Evolutionary conservation across 2,329 filamentous ascomycete species (phyloP).

Genomic region (Arthrocladium fulminans): DNA sequence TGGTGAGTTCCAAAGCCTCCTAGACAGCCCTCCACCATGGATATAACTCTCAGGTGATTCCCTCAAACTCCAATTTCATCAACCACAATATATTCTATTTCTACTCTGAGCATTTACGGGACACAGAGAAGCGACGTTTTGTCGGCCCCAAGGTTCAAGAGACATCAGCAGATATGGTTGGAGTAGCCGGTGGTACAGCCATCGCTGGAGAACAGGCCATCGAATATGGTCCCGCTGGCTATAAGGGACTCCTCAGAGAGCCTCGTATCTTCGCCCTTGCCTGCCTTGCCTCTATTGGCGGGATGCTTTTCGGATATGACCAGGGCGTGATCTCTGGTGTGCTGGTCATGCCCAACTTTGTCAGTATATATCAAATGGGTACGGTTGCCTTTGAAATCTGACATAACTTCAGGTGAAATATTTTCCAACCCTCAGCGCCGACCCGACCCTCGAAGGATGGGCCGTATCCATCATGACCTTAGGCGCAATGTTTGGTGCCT

Average conservation of each 20-base stretch:
- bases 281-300: slow-evolving; percentile 44
- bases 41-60: no score
- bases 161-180: no score
- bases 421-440: slow-evolving; percentile 26
- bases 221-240: no score
- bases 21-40: no score
- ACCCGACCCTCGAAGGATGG: slow-evolving; percentile 29
- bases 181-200: no score
- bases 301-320: slow-evolving; percentile 59
- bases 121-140: no score
- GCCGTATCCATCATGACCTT: slow-evolving; percentile 29
- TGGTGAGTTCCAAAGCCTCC: no score
- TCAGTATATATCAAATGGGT: slow-evolving; percentile 22
- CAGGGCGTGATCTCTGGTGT: slow-evolving; percentile 67
- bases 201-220: no score
- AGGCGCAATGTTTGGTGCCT: slow-evolving; percentile 30
- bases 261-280: slow-evolving; percentile 46
- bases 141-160: no score
- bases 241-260: slow-evolving; percentile 43
- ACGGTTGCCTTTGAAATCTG: background rate
- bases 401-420: slow-evolving; percentile 15
- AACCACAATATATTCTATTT: no score
- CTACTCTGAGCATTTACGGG: no score
- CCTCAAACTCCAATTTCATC: no score
- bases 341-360: slow-evolving; percentile 43